These are phyloP conservation scores for Arthrobotrys pseudoclavata DNA, from an alignment of 2,329 filamentous ascomycete species.

Conservation along the genomic window DNA sequence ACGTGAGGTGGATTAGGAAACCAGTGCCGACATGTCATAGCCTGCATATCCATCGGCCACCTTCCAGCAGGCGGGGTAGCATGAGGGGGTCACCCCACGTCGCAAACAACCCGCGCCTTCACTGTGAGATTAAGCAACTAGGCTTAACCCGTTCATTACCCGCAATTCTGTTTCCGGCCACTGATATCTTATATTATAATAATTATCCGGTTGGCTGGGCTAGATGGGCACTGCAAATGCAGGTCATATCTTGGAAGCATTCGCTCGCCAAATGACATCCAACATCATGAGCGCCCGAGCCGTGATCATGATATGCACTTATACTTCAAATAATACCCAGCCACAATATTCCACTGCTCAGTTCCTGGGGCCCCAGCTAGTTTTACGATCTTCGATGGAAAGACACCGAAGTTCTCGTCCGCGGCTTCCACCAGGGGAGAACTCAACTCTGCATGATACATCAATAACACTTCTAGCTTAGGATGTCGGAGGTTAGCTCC, in stretches of 20 bases:
- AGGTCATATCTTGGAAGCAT: too few relatives aligned
- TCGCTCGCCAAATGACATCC: too few relatives aligned
- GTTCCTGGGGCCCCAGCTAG: too few relatives aligned
- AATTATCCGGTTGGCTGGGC: background rate
- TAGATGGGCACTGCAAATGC: too few relatives aligned
- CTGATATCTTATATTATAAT: background rate
- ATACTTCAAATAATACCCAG: too few relatives aligned
- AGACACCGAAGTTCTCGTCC: background rate
- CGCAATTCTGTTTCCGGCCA: background rate
- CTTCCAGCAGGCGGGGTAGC: background rate
- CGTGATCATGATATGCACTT: too few relatives aligned
- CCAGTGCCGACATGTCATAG: constrained; percentile 8
- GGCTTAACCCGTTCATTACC: background rate
- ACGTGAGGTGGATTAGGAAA: background rate
- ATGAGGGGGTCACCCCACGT: background rate
- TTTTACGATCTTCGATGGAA: background rate
- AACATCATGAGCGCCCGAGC: too few relatives aligned
- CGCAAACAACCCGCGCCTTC: constrained; percentile 4
- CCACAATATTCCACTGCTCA: too few relatives aligned
- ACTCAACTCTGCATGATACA: background rate
- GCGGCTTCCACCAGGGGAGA: background rate
- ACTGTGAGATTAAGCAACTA: background rate
- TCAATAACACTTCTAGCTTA: background rate
- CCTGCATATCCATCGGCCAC: constrained; percentile 3
- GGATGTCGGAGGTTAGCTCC: background rate